phyloP scores from a whole-genome alignment of 345 rosid genomes.

The Arabis alpina region DNA sequence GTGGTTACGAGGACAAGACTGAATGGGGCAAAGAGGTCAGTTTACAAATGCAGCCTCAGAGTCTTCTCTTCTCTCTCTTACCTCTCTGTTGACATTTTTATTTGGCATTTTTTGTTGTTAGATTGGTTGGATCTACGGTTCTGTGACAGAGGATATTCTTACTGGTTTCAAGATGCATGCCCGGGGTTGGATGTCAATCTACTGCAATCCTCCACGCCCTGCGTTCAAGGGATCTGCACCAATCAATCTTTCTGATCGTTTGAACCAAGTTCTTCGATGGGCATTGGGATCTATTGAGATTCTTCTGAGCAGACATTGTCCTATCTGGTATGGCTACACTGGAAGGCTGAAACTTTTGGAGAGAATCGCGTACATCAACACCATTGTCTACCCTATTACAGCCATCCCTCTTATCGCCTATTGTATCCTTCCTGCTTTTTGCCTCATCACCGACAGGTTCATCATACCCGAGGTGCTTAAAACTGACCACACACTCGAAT shows the following conservation, averaged over 20 bases:
- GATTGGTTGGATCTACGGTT: conserved; percentile 99
- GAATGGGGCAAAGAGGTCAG: conserved; percentile 99
- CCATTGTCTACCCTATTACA: conserved; percentile 95
- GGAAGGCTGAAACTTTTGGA: conserved; percentile 84
- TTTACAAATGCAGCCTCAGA: conserved; percentile 21
- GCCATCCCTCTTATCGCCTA: conserved; percentile 92
- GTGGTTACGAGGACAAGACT: conserved; percentile 98
- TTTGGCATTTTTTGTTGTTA: conserved; percentile 39
- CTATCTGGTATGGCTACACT: conserved; percentile 95
- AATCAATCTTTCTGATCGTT: conserved; percentile 98
- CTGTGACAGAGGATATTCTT: conserved; percentile 98
- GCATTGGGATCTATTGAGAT: conserved; percentile 98
- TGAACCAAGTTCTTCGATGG: conserved; percentile 99
- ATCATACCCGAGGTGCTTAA: conserved; percentile 90
- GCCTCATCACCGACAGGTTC: conserved; percentile 91
- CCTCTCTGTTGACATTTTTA: conserved; percentile 25
- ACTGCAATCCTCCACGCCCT: conserved; percentile 99
- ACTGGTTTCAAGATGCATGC: conserved; percentile 99
- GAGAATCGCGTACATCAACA: conserved; percentile 93
- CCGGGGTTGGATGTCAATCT: conserved; percentile 98
- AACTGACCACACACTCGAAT: conserved; percentile 9
- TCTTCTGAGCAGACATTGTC: conserved; percentile 97
- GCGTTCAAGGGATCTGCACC: conserved; percentile 99
- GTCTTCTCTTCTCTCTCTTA: conserved; percentile 3
- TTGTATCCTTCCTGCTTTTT: conserved; percentile 92